Evolutionary conservation across 352 stramenopile genomes (phyloP), one percentile per base, ranked within the genome.

Genomic region (Globisporangium irregulare): DNA sequence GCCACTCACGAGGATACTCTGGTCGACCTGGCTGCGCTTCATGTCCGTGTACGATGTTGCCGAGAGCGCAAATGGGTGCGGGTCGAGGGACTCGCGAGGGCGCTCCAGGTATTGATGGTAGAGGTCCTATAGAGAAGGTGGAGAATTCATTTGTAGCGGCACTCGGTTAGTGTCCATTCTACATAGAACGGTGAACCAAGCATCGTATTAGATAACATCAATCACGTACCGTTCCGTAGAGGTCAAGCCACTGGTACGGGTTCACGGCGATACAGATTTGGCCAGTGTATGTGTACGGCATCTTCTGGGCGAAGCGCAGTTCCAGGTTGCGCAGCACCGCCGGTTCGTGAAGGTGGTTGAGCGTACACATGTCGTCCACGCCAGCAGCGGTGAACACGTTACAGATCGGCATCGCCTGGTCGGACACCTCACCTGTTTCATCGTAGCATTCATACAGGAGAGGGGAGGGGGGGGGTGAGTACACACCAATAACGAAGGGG

Each of bases 1-100:
- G 20, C 89, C 89, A 65, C 84, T 94, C 41, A 96, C 90, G 14
- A 95, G 77, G 58, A 97, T 93, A 68, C 82, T 93, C 73, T 96
- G 89, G 66, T 94, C 93, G 81, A 74, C 78, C 2, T 80, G 74
- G 14, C 79, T 82, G 53, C 84, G 67, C 73, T 92, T 86, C 80
- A 93, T 92, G 74, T 91, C 84, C 29, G 75, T 63, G 67, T 94
- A 94, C 20, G 87, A 74, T 29, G 74, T 74, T 8, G 82, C 84
- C 29, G 84, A 94, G 10, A 92, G 73, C 36, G 86, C 86, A 64
- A 91, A 93, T 22, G 84, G 84, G 64, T 93, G 86, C 8, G 86
- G 86, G 1, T 76, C 36, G 32, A 93, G 73, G 9, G 74, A 74
- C 12, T 92, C 81, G 29, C 82, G 80, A 8, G 82, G 78, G 20